Evolutionary conservation across 805 yeast species (phyloP), one percentile per base, ranked within the genome.

Genomic region (Gaillardinia entomophila): DNA sequence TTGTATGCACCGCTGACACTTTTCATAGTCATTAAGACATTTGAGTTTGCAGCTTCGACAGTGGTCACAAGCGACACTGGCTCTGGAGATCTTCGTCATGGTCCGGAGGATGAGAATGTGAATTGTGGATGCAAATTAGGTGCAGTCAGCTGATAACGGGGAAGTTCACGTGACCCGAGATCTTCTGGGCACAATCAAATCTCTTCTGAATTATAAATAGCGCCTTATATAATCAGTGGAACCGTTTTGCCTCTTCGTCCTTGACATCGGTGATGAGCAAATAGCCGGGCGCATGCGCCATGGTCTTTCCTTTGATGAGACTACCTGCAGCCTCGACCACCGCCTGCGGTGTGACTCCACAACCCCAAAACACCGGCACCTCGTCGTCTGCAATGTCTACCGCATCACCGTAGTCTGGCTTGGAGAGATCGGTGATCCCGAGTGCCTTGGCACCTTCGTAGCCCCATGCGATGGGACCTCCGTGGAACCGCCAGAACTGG

Each of bases 381-480:
- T 65, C 69, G 27, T 49, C 66, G 0, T 45, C 54, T 7, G 39
- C 41, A 12, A 62, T 46, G 3, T 38, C 50, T 4, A 55, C 46
- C 1, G 52, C 24, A 12, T 60, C 64, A 5, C 70, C 69, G 40
- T 48, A 63, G 8, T 64, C 70, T 1, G 68, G 70, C 4, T 31
- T 35, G 2, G 18, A 33, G 4, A 63, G 29, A 31, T 60, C 53
- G 7, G 36, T 30, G 15, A 66, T 62, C 2, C 70, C 70, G 15
- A 66, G 38, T 24, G 61, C 43, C 24, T 45, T 37, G 1, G 51
- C 53, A 4, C 57, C 68, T 20, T 60, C 68, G 10, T 26, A 33
- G 1, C 70, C 70, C 66, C 68, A 61, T 22, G 60, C 70, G 31
- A 65, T 46, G 10, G 71, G 71, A 31, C 54, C 66, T 2, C 70